Base-by-base conservation (phyloP, 2,329 filamentous ascomycete genomes). In the Penicillium sp. region DNA sequence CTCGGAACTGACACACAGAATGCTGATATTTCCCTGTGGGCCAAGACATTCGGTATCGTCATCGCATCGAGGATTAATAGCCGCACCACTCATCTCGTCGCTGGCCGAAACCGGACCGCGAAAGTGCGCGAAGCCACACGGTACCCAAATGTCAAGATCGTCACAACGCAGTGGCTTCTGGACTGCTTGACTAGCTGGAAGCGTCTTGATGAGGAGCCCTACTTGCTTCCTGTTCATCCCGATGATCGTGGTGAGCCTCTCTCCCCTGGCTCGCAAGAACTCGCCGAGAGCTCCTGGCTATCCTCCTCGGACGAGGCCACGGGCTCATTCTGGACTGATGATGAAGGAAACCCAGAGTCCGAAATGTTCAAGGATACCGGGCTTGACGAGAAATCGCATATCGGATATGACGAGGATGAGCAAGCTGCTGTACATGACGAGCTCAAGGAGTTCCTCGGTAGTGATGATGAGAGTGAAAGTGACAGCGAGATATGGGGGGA, bases 111-210 rank as follows among this genome's bases (percentile, higher is more conserved):
- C 31, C 87, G 93, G 23, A 98, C 95, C 0, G 89, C 91, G 53
- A 99, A 99, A 76, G 92, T 98, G 44, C 88, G 91, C 48, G 89
- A 93, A 73, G 95, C 95, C 0, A 88, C 90, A 14, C 86, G 88
- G 62, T 89, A 92, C 54, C 81, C 89, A 0, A 85, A 86, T 16
- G 90, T 98, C 74, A 93, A 92, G 72, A 96, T 99, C 57, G 95
- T 99, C 48, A 92, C 89, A 65, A 90, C 92, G 53, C 87, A 91
- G 67, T 99, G 95, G 95, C 85, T 99, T 29, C 83, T 88, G 31
- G 89, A 93, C 64, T 96, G 88, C 54, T 86, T 98, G 62, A 89
- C 87, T 26, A 88, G 89, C 72, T 99, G 95, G 95, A 81, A 84
- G 61, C 88, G 85, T 55, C 80, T 96, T 11, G 87, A 95, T 55